Base-by-base conservation (phyloP, 2,329 filamentous ascomycete genomes). In the Fusarium nisikadoi region DNA sequence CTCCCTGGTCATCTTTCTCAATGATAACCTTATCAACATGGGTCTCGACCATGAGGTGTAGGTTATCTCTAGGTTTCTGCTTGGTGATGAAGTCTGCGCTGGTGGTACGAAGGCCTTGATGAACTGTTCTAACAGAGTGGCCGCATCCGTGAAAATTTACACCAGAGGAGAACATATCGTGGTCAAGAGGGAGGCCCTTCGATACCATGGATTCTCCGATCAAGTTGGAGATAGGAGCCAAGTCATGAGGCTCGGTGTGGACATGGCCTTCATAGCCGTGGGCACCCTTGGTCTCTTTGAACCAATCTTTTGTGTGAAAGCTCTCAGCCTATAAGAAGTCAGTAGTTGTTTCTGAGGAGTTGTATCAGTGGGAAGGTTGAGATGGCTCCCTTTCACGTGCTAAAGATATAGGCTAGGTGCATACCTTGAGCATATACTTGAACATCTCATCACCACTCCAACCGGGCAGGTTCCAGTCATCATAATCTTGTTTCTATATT, bases 381-480 rank as follows among this genome's bases (percentile, higher is more conserved):
- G 14, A n/a, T 54, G 7, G 9, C 16, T 16, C 11, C 31, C 29
- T 35, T 54, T 25, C 25, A 41, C n/a, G 23, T 20, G 20, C 36
- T 23, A 9, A 25, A 11, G 16, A 9, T 50, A 50, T 35, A 50
- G 29, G n/a, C 27, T 27, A 5, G 25, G 14, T 2, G 31, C 64
- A 41, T 43, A 86, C 84, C 83, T 88, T 89, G 54, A 79, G 83
- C 84, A 90, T 90, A 58, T 86, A 88, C 17, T 78, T 80, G 66
- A 87, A 90, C 70, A 90, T 85, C 27, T 90, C 87, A 8, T 87
- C 84, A 8, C 88, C 87, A 60, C 82, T 86, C 88, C 88, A 88
- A 6, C 86, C 88, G 39, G 82, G 84, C 60, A 87, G 70, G 5
- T 78, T 83, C 88, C 88, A 89, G 63, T 90, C 87, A 77, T 90